A percentile compares a stretch with the other conserved stretches of the same genome.
These are phyloP conservation scores for Ilyonectria mors-panacis DNA, from an alignment of 2,329 filamentous ascomycete genomes.

Conservation along the genomic window DNA sequence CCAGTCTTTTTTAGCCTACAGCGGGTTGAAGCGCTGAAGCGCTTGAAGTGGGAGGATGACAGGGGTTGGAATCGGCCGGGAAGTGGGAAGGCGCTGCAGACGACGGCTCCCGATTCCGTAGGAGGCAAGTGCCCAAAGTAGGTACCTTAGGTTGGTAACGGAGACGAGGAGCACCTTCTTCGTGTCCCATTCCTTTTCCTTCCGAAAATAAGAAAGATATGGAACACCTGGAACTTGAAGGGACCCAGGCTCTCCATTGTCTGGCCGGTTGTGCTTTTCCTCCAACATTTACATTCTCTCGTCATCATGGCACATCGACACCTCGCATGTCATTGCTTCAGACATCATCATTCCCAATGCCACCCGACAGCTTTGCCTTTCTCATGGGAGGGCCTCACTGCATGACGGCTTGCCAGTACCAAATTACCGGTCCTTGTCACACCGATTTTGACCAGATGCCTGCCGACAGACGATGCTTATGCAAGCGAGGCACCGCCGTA, in stretches of 20 bases:
- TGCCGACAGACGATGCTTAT: slow-evolving; percentile 22
- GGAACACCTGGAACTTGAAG: not conserved
- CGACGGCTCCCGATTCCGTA: not conserved
- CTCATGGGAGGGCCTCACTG: not conserved
- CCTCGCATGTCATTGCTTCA: not conserved
- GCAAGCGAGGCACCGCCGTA: slow-evolving; percentile 22
- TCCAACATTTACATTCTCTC: not conserved
- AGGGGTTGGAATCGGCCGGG: not conserved
- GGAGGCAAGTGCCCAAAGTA: not conserved
- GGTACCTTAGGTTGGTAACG: not conserved
- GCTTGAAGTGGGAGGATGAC: not conserved
- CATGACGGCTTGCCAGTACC: slow-evolving; percentile 10
- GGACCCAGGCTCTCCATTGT: not conserved
- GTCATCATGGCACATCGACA: not conserved
- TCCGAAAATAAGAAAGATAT: not conserved
- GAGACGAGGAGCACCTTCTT: not conserved
- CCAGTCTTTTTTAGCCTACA: not conserved
- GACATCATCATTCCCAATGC: not conserved
- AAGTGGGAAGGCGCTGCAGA: not conserved
- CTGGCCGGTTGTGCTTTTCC: not conserved
- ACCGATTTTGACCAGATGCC: slow-evolving; percentile 28
- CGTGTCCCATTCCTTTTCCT: not conserved
- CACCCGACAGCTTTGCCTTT: not conserved
- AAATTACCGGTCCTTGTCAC: slow-evolving; percentile 21
- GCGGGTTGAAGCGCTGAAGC: not conserved